These are phyloP conservation scores for Alliaria petiolata DNA, from an alignment of 345 rosid genomes.

Conservation along the genomic window DNA sequence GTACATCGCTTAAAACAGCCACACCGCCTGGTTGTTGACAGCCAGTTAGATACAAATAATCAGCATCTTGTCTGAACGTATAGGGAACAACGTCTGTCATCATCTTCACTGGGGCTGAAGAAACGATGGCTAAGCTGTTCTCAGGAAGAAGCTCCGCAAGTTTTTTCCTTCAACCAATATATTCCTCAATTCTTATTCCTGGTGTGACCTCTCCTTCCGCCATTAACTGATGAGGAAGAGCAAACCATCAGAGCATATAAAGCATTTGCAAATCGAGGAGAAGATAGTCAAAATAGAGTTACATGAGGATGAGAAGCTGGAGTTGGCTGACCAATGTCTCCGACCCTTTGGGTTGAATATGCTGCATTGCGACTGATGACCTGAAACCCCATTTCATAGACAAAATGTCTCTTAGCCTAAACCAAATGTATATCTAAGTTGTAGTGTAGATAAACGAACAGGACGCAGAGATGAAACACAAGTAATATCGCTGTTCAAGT, in stretches of 20 bases:
- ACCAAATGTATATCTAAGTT: neutral
- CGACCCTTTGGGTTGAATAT: slow-evolving; percentile 49
- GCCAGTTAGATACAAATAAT: slow-evolving; percentile 81
- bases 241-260: slow-evolving; percentile 15
- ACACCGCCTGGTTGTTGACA: slow-evolving; percentile 96
- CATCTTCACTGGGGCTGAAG: slow-evolving; percentile 92
- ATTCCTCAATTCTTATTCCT: slow-evolving; percentile 68
- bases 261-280: neutral
- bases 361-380: slow-evolving; percentile 30
- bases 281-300: neutral
- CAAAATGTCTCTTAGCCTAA: neutral
- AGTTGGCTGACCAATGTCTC: slow-evolving; percentile 87
- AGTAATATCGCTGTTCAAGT: too few species aligned
- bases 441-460: too few species aligned
- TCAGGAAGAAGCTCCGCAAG: slow-evolving; percentile 77
- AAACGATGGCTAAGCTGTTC: slow-evolving; percentile 68
- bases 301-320: slow-evolving; percentile 91
- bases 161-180: slow-evolving; percentile 64
- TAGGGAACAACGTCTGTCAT: slow-evolving; percentile 96
- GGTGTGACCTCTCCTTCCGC: slow-evolving; percentile 91
- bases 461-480: too few species aligned
- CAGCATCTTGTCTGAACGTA: slow-evolving; percentile 84
- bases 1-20: slow-evolving; percentile 68
- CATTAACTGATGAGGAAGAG: slow-evolving; percentile 49
- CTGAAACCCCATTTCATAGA: slow-evolving; percentile 38